Evolutionary conservation across 495 filamentous ascomycete genomes (phyloP), one percentile per base, ranked within the genome.

Genomic region (Pyrenopolyporus hunteri): DNA sequence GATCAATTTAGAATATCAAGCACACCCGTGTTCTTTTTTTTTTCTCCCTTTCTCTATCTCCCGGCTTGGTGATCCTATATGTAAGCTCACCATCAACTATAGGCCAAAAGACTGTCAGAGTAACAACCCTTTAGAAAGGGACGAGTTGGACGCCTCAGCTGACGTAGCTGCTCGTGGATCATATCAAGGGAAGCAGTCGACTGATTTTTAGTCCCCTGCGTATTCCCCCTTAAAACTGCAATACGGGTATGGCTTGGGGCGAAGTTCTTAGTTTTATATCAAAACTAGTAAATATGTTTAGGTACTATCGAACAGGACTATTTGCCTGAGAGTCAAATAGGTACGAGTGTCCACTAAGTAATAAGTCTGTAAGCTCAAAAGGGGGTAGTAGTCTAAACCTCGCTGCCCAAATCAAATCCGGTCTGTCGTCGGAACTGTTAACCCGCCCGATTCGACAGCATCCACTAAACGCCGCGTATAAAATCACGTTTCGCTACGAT

Each of bases 301-400:
- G 37, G 45, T 57, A 57, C 52, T 42, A 39, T 22, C 16, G 11
- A 31, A 48, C 11, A 22, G 53, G 28, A 9, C 28, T 22, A 48
- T 44, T 19, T 43, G 19, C 48, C 60, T 11, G 14, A n/a, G 11
- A 39, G 13, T 46, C 26, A 44, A 43, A 49, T 57, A 47, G 32
- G 53, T 50, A 57, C 49, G 33, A 48, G 31, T 59, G 59, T 32
- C 42, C 48, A 54, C 57, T 26, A 37, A 59, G 50, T 64, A 58
- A 28, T 59, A 37, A 26, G 23, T 28, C 28, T 37, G 22, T 36
- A 63, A 50, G 33, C 29, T 17, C 39, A 11, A n/a, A n/a, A 52
- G 11, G 43, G 35, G 16, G 47, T 37, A 26, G 17, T 22, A 50
- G 29, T 54, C 35, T 55, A 44, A 55, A 64, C 23, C 47, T 40